Evolutionary conservation across 2,329 filamentous ascomycete genomes (phyloP), one percentile per base, ranked within the genome.

Genomic region (Claviceps monticola): DNA sequence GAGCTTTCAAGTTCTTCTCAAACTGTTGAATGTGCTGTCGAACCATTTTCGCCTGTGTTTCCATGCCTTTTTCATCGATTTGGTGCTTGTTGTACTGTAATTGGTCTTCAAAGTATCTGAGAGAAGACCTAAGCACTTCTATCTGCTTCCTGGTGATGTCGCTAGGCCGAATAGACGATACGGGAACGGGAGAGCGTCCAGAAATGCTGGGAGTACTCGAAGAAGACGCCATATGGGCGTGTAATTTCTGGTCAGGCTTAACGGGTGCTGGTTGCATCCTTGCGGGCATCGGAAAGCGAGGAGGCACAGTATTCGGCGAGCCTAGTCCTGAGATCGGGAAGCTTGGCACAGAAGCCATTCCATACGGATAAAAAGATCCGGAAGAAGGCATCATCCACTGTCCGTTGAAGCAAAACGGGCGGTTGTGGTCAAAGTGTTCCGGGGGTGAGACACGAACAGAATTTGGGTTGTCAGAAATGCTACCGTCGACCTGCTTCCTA

Each of bases 111-210:
- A 76, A 68, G 53, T 75, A 74, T 58, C 74, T 77, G 54, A 83
- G 68, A n/a, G 72, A 71, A n/a, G 61, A 58, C 42, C 71, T 71
- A 51, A 83, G 70, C 43, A 67, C 64, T 21, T 74, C 70, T 48
- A 82, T 72, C 57, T 82, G 78, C 56, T 75, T 77, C 60, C 68
- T 76, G 7, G 76, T 81, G 57, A 82, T 79, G n/a, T 79, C 75
- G 57, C 78, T 82, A 4, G 73, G 74, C 21, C 72, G 72, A 55
- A 82, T 82, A 6, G 78, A 80, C n/a, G 78, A 80, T 23, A 74
- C 68, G 2, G 74, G 76, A 13, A 74, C 71, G 43, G 59, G 59
- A 55, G 62, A 47, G 51, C 64, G 38, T 9, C 51, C 51, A 2
- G 50, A 19, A n/a, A 47, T 48, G 36, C 51, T 50, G 3, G 53